Conservation (phyloP, 2,329 filamentous ascomycete genomes). For the Fusarium sp. region DNA sequence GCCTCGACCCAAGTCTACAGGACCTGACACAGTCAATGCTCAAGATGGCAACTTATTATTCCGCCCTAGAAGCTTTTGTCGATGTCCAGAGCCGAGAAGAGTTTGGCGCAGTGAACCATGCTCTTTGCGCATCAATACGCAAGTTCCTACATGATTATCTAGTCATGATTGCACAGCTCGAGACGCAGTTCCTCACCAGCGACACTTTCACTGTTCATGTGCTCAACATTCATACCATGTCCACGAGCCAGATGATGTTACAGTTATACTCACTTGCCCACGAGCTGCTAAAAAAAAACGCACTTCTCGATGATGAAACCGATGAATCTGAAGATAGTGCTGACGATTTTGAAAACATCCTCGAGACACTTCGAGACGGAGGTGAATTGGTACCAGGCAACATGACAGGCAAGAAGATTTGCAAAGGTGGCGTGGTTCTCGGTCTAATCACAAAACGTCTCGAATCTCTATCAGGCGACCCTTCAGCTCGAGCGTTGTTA, state of each 20-base stretch:
- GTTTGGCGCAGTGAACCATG: slow-evolving; percentile 94
- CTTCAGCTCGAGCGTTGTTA: slow-evolving; percentile 81
- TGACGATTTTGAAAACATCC: slow-evolving; percentile 89
- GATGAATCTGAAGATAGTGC: slow-evolving; percentile 77
- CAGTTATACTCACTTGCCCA: slow-evolving; percentile 89
- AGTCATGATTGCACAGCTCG: slow-evolving; percentile 89
- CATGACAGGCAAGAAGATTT: slow-evolving; percentile 87
- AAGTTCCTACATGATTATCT: slow-evolving; percentile 93
- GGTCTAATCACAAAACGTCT: slow-evolving; percentile 84
- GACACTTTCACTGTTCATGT: slow-evolving; percentile 90
- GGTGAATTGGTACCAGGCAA: slow-evolving; percentile 81
- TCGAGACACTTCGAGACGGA: slow-evolving; percentile 87
- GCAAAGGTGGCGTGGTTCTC: slow-evolving; percentile 95
- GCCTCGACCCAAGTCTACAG: slow-evolving; percentile 88
- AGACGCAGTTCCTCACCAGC: slow-evolving; percentile 91
- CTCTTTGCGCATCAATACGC: slow-evolving; percentile 91
- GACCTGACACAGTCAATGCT: slow-evolving; percentile 90
- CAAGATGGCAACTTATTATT: slow-evolving; percentile 93
- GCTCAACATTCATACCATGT: slow-evolving; percentile 88
- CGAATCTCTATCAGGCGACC: slow-evolving; percentile 91
- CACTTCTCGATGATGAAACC: slow-evolving; percentile 81
- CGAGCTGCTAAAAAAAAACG: slow-evolving; percentile 88
- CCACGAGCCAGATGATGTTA: slow-evolving; percentile 88
- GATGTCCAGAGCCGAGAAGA: slow-evolving; percentile 93
- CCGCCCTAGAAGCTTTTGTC: slow-evolving; percentile 88